Conservation (phyloP, 164 flowering plant genomes). For the Houttuynia cordata region DNA sequence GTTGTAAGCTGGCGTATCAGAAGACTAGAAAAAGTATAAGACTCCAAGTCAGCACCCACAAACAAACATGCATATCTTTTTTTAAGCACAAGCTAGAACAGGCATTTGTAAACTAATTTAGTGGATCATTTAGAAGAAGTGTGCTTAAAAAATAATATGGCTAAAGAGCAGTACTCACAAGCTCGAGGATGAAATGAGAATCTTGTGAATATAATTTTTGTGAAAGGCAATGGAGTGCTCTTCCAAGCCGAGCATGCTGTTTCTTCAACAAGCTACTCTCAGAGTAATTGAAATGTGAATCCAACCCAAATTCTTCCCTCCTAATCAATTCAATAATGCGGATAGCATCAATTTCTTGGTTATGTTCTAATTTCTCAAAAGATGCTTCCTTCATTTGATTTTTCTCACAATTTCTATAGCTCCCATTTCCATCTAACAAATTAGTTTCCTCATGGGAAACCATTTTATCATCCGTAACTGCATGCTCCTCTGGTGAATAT, state of each 20-base stretch:
- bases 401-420: background rate
- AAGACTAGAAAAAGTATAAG: no score
- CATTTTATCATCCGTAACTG: conserved; percentile 3
- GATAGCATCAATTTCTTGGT: conserved; percentile 27
- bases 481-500: background rate
- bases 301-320: conserved; percentile 90
- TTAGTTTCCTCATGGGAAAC: conserved; percentile 3
- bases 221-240: conserved; percentile 93
- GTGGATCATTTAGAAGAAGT: no score
- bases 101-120: no score
- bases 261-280: conserved; percentile 63
- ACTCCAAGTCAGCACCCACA: no score
- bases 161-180: conserved; percentile 32
- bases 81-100: no score
- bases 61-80: no score
- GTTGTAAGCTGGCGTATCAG: no score
- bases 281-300: conserved; percentile 28
- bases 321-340: conserved; percentile 65
- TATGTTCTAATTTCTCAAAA: conserved; percentile 7
- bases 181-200: conserved; percentile 95
- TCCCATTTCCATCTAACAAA: background rate
- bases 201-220: conserved; percentile 93
- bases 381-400: conserved; percentile 6
- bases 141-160: no score
- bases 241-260: conserved; percentile 95